Evolutionary conservation across 2,329 filamentous ascomycete genomes (phyloP).

Genomic region (Grosmannia serpens): DNA sequence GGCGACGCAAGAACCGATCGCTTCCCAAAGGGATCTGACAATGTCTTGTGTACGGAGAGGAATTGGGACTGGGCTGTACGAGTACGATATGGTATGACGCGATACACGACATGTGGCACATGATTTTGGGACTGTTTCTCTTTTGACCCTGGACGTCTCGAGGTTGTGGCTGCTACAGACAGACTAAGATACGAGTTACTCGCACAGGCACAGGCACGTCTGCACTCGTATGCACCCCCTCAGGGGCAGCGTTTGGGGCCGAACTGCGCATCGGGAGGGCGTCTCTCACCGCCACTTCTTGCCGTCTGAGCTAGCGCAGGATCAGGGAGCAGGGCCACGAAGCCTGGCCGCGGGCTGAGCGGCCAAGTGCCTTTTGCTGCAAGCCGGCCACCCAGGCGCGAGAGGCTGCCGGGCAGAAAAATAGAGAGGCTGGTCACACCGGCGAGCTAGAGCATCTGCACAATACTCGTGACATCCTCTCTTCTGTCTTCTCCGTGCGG

Average conservation of each 20-base stretch:
- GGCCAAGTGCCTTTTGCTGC: neutral
- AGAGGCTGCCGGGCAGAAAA: neutral
- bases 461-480: neutral
- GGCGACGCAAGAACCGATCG: constrained; percentile 1
- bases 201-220: neutral
- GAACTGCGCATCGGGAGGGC: neutral
- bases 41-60: neutral
- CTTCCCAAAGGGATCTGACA: neutral
- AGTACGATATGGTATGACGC: neutral
- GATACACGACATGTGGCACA: neutral
- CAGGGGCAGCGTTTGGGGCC: neutral
- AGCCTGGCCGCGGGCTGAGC: neutral
- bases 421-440: neutral
- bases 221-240: neutral
- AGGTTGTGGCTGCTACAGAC: no score
- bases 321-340: neutral
- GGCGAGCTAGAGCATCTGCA: neutral
- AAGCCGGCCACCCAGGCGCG: neutral
- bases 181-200: no score
- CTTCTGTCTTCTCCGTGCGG: neutral
- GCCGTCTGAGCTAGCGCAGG: neutral
- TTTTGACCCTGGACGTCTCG: neutral
- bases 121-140: neutral
- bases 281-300: neutral
- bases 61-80: neutral